Conservation (phyloP, 441 rosid species). For the Pelargonium myrrhifolium region DNA sequence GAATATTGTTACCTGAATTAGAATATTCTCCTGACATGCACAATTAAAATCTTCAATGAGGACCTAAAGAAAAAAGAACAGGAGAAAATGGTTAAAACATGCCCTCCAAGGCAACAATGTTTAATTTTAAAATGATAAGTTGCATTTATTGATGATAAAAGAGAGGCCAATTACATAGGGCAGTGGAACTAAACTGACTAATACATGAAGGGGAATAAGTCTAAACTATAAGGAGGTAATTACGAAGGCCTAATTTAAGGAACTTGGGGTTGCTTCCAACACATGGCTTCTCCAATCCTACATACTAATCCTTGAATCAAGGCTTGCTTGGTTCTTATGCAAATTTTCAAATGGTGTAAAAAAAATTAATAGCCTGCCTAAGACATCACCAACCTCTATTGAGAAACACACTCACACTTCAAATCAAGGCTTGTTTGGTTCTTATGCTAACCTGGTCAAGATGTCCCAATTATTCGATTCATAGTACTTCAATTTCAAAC, state of each 20-base stretch:
- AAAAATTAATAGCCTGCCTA: neutral
- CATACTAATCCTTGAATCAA: too few species aligned
- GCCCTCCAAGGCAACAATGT: neutral
- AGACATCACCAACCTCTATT: neutral
- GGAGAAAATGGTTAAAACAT: neutral
- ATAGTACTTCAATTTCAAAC: neutral
- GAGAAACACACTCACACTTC: neutral
- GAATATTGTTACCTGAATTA: slow-evolving; percentile 59
- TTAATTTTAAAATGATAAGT: neutral
- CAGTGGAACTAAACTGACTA: too few species aligned
- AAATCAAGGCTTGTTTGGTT: neutral
- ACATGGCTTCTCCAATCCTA: too few species aligned
- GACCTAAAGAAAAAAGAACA: slow-evolving; percentile 31
- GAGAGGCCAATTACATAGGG: too few species aligned
- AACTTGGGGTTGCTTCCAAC: too few species aligned
- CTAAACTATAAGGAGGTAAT: too few species aligned
- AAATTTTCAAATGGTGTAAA: too few species aligned
- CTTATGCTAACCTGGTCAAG: neutral
- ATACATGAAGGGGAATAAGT: too few species aligned
- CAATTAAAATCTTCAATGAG: slow-evolving; percentile 92
- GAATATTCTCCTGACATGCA: slow-evolving; percentile 91
- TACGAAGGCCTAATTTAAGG: too few species aligned
- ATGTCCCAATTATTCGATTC: neutral
- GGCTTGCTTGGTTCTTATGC: too few species aligned
- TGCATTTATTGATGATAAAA: neutral